Conservation (phyloP, 257 asterid genomes). For the Solanum chiquidenum region DNA sequence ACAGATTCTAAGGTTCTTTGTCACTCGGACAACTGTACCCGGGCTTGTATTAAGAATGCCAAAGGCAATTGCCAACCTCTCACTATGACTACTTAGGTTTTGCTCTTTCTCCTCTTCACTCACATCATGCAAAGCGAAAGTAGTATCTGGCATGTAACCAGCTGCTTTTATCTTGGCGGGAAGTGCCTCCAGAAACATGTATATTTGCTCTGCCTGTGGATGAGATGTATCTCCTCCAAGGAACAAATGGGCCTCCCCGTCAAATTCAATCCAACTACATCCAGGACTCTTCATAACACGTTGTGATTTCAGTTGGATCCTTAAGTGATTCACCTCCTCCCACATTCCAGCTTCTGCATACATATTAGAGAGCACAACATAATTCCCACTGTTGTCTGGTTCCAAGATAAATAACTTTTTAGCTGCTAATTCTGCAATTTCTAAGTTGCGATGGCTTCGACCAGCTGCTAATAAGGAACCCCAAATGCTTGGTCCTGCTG, state of each 20-base stretch:
- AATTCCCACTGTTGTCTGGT: conserved; percentile 69
- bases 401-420: conserved; percentile 48
- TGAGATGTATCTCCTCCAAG: conserved; percentile 52
- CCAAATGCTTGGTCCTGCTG: conserved; percentile 71
- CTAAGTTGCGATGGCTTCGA: conserved; percentile 54
- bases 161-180: conserved; percentile 50
- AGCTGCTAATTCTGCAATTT: conserved; percentile 76
- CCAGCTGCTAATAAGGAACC: conserved; percentile 74
- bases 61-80: conserved; percentile 59
- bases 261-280: conserved; percentile 67
- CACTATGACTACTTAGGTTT: conserved; percentile 47
- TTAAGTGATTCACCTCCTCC: conserved; percentile 54
- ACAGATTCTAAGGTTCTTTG: conserved; percentile 75
- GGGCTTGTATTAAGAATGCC: conserved; percentile 49
- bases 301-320: conserved; percentile 34
- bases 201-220: conserved; percentile 34
- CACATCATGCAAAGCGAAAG: conserved; percentile 57
- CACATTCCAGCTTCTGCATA: conserved; percentile 82
- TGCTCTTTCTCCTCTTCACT: conserved; percentile 65
- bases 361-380: conserved; percentile 67
- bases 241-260: conserved; percentile 52
- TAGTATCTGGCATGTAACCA: conserved; percentile 54
- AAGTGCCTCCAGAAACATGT: conserved; percentile 40
- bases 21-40: conserved; percentile 43
- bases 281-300: conserved; percentile 71